Conservation (phyloP, 2,329 filamentous ascomycete genomes). For the Tolypocladium amazonense region DNA sequence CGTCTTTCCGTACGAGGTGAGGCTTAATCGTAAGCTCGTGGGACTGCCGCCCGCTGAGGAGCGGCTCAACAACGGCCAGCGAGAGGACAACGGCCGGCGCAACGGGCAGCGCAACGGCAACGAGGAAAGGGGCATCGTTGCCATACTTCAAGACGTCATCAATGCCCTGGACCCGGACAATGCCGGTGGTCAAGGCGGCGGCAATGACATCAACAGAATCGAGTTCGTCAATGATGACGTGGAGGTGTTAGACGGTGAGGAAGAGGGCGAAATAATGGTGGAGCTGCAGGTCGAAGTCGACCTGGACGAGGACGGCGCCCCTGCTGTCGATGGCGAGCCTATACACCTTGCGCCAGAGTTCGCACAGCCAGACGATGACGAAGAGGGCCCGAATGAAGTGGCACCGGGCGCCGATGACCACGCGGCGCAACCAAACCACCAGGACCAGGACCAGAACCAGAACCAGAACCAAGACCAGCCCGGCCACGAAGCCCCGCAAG, state of each 20-base stretch:
- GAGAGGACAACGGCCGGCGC: constrained; percentile 9
- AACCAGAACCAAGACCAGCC: background rate
- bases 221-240: constrained; percentile 6
- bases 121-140: constrained; percentile 20
- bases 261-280: constrained; percentile 15
- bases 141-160: constrained; percentile 24
- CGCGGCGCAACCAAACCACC: background rate
- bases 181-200: constrained; percentile 13
- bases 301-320: constrained; percentile 26
- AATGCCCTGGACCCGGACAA: constrained; percentile 25
- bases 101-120: constrained; percentile 11
- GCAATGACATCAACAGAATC: constrained; percentile 7
- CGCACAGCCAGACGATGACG: background rate
- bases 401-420: background rate
- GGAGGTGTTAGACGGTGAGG: background rate
- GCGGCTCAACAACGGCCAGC: constrained; percentile 8
- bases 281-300: constrained; percentile 21
- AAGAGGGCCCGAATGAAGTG: background rate
- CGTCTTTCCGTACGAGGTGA: constrained; percentile 34
- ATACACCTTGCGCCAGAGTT: background rate
- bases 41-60: constrained; percentile 23
- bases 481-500: constrained; percentile 21
- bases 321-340: constrained; percentile 8
- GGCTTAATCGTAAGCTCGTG: constrained; percentile 35
- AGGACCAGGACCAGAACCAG: too few species aligned